phyloP scores from a whole-genome alignment of 116 monocot genomes.

The Papilionanthe hybrid region DNA sequence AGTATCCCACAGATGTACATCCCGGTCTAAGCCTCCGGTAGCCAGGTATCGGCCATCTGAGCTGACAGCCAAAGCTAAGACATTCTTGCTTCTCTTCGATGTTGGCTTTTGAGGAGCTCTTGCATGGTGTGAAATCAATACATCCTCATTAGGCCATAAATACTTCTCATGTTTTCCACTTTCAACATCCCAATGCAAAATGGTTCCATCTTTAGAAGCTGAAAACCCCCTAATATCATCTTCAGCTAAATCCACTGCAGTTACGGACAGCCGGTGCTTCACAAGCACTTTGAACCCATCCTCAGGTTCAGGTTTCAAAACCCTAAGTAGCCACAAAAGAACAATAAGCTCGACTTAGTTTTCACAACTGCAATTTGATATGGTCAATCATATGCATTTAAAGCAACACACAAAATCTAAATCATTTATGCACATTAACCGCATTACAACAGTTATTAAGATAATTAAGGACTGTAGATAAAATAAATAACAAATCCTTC shows the following conservation, averaged over 20 bases:
- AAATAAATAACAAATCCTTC: not conserved
- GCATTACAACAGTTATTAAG: not conserved
- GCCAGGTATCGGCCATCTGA: slow-evolving; percentile 87
- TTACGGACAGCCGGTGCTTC: slow-evolving; percentile 81
- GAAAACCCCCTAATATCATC: slow-evolving; percentile 86
- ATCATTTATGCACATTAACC: not conserved
- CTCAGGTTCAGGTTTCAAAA: slow-evolving; percentile 42
- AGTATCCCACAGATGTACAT: slow-evolving; percentile 96
- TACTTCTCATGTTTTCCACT: slow-evolving; percentile 81
- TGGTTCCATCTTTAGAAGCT: slow-evolving; percentile 89
- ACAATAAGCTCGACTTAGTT: not conserved
- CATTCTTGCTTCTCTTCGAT: slow-evolving; percentile 69
- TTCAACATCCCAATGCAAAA: slow-evolving; percentile 95
- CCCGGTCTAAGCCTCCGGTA: slow-evolving; percentile 79
- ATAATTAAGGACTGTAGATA: not conserved
- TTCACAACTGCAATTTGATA: not conserved
- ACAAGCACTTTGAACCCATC: slow-evolving; percentile 50
- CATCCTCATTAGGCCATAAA: slow-evolving; percentile 76
- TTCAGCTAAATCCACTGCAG: slow-evolving; percentile 60
- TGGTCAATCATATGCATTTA: not conserved
- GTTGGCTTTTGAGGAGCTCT: slow-evolving; percentile 37
- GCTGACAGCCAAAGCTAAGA: slow-evolving; percentile 72
- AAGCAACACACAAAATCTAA: not conserved
- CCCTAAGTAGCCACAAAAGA: slow-evolving; percentile 26
- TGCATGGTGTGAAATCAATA: slow-evolving; percentile 59